Evolutionary conservation across 2,329 filamentous ascomycete genomes (phyloP).

Genomic region (Coccinonectria pachysandricola): DNA sequence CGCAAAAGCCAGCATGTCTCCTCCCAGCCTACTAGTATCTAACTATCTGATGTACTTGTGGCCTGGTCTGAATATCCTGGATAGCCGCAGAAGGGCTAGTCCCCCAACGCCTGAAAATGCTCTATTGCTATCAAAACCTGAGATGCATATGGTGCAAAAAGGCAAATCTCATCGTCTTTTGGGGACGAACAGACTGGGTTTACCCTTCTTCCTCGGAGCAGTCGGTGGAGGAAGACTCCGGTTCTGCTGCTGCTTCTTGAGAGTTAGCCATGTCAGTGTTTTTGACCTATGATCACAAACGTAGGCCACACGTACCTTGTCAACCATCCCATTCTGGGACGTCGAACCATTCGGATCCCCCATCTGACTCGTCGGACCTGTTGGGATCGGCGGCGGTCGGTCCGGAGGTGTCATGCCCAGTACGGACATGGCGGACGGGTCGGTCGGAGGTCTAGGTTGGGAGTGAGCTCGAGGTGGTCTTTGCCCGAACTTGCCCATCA

Average conservation of each 20-base stretch:
- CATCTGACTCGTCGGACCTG: constrained; percentile 4
- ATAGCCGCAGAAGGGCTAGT: no score
- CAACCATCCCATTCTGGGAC: no score
- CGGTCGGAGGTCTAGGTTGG: constrained; percentile 28
- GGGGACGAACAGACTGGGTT: constrained; percentile 36
- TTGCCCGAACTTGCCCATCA: constrained; percentile 27
- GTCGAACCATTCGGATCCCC: constrained; percentile 14
- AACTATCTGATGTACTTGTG: no score
- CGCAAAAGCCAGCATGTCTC: no score
- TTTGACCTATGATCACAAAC: constrained; percentile 9
- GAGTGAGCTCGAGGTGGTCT: constrained; percentile 18
- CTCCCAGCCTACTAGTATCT: no score
- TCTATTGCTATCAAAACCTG: not conserved
- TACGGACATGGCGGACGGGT: constrained; percentile 43
- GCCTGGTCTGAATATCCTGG: no score
- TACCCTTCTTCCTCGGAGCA: constrained; percentile 26
- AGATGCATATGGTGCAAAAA: not conserved
- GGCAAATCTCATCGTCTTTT: constrained; percentile 20
- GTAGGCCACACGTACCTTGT: not conserved
- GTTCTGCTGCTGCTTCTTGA: constrained; percentile 8
- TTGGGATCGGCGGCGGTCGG: constrained; percentile 25
- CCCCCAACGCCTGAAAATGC: constrained; percentile 10
- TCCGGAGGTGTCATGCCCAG: constrained; percentile 38
- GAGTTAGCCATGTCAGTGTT: no score
- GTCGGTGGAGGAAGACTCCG: constrained; percentile 15